Conservation (phyloP, 2,329 filamentous ascomycete species). For the Xylaria sp. region DNA sequence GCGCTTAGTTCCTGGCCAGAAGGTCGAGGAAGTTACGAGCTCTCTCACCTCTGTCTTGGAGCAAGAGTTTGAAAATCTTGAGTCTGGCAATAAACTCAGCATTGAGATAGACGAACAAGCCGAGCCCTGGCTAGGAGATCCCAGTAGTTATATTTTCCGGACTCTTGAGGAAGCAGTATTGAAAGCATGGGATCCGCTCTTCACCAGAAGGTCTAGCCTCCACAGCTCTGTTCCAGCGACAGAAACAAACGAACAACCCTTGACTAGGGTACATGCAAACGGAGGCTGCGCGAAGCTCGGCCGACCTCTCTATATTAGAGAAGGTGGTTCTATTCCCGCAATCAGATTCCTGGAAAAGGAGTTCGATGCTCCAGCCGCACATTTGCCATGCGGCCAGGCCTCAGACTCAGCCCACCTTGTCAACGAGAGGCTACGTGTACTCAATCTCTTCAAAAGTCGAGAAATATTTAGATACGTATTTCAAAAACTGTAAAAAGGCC, state of each 20-base stretch:
- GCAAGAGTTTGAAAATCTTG: conserved; percentile 76
- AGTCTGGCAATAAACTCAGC: conserved; percentile 82
- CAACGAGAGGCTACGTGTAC: conserved; percentile 89
- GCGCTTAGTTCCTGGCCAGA: conserved; percentile 92
- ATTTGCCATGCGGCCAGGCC: conserved; percentile 93
- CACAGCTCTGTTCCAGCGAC: conserved; percentile 29
- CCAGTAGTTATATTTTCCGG: conserved; percentile 88
- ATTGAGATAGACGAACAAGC: conserved; percentile 92
- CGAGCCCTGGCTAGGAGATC: conserved; percentile 95
- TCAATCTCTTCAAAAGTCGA: conserved; percentile 89
- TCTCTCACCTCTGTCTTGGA: conserved; percentile 75
- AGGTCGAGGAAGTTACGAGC: conserved; percentile 79
- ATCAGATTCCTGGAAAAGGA: conserved; percentile 96
- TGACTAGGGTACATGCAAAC: conserved; percentile 9
- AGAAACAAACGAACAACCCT: conserved; percentile 39
- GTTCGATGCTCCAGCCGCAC: conserved; percentile 88
- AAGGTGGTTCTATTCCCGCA: conserved; percentile 93
- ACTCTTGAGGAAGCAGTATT: conserved; percentile 88
- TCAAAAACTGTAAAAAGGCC: conserved; percentile 62
- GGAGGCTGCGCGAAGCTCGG: conserved; percentile 52
- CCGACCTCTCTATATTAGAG: conserved; percentile 90
- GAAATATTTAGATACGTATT: conserved; percentile 94
- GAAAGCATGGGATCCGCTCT: conserved; percentile 79
- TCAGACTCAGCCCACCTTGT: conserved; percentile 94
- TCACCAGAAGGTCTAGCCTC: conserved; percentile 39